Conservation (phyloP, 1,284 basidiomycete species). For the Cryptococcus sp. region DNA sequence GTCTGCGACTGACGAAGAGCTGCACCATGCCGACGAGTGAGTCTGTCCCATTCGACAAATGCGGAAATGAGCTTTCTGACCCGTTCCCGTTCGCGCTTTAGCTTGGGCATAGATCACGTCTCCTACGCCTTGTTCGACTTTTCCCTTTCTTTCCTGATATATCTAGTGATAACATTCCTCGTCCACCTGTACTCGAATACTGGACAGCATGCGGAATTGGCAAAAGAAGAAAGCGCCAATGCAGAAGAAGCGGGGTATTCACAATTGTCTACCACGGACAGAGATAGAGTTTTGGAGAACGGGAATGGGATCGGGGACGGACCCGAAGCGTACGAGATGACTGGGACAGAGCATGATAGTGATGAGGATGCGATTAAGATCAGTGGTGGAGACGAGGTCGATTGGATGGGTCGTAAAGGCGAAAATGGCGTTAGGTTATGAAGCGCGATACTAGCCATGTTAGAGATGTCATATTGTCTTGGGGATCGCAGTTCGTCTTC, state of each 20-base stretch:
- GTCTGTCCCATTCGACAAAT: conserved; percentile 6
- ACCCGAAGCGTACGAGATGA: conserved; percentile 47
- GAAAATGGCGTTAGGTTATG: background rate
- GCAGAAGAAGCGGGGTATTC: conserved; percentile 34
- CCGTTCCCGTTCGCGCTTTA: conserved; percentile 22
- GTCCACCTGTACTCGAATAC: conserved; percentile 63
- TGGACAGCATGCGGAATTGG: conserved; percentile 59
- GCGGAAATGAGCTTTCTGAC: conserved; percentile 8
- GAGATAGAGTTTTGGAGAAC: conserved; percentile 1
- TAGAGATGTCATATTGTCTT: background rate
- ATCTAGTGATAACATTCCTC: conserved; percentile 66
- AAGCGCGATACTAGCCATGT: background rate
- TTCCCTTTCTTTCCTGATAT: conserved; percentile 74
- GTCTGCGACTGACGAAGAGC: conserved; percentile 87
- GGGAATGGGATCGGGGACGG: conserved; percentile 26
- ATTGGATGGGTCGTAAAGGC: conserved; percentile 27
- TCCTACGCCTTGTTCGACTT: conserved; percentile 77
- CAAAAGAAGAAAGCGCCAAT: conserved; percentile 1
- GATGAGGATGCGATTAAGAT: conserved; percentile 42
- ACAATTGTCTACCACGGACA: conserved; percentile 22
- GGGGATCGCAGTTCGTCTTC: too few species aligned
- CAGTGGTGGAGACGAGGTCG: conserved; percentile 35
- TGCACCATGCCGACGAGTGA: conserved; percentile 62
- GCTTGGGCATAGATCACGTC: conserved; percentile 78
- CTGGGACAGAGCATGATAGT: conserved; percentile 15